phyloP scores from a whole-genome alignment of 176 grass and related monocot species.

The Guadua angustifolia region DNA sequence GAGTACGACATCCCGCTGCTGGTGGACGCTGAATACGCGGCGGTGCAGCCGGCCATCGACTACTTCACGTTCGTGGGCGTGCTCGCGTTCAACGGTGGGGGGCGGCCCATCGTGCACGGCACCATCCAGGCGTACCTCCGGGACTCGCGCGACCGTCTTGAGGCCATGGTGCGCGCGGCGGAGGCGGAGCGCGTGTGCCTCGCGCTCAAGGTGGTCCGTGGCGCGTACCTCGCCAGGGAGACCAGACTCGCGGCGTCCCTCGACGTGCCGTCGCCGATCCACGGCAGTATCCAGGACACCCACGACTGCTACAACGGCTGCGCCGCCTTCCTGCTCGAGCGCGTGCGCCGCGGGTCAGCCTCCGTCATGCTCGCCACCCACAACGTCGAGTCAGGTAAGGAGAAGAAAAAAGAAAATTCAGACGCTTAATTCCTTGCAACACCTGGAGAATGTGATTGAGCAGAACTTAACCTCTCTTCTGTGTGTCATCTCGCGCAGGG shows the following conservation, averaged over 20 bases:
- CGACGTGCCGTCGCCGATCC: conserved; percentile 76
- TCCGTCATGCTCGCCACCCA: conserved; percentile 84
- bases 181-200: conserved; percentile 58
- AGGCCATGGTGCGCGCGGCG: conserved; percentile 46
- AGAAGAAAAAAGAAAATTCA: background rate
- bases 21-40: conserved; percentile 87
- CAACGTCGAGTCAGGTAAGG: conserved; percentile 65
- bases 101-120: conserved; percentile 59
- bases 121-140: conserved; percentile 90
- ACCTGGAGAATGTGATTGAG: background rate
- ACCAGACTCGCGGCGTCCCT: conserved; percentile 52
- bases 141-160: conserved; percentile 73
- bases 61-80: conserved; percentile 82
- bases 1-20: conserved; percentile 67
- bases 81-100: conserved; percentile 55
- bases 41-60: conserved; percentile 88
- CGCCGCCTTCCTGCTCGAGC: conserved; percentile 78
- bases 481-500: conserved; percentile 22
- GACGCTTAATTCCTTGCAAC: background rate
- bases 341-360: conserved; percentile 59
- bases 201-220: conserved; percentile 86
- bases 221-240: conserved; percentile 90
- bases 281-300: conserved; percentile 70
- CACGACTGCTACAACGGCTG: conserved; percentile 88
- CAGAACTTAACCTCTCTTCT: too few species aligned